Percentiles rank a stretch among this genome's conserved stretches.
Evolutionary conservation across 495 filamentous ascomycete genomes (phyloP).

Genomic region (Aspergillus bertholletiae): DNA sequence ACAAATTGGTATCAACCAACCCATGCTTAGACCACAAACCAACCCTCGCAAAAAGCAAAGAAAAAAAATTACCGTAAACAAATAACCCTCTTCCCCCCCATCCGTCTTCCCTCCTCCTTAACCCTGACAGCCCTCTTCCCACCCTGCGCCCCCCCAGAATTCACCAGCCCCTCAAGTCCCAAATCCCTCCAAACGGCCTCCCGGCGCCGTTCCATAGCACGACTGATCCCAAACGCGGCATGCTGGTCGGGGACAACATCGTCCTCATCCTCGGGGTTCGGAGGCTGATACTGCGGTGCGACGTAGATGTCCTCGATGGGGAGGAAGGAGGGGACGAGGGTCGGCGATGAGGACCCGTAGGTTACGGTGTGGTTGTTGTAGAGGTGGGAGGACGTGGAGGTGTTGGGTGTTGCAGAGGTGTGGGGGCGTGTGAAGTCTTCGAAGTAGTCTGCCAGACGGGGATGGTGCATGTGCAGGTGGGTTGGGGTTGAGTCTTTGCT

Average conservation of each 20-base stretch:
- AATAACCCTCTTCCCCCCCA: constrained; percentile 36
- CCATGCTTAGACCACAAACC: too few relatives aligned
- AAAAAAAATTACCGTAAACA: constrained; percentile 31
- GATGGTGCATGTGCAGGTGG: constrained; percentile 79
- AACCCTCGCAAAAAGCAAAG: too few relatives aligned
- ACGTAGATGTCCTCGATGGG: constrained; percentile 77
- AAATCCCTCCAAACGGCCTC: constrained; percentile 87
- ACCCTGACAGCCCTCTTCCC: constrained; percentile 31
- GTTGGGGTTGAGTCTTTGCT: constrained; percentile 88
- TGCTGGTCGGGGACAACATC: constrained; percentile 97
- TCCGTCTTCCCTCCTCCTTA: constrained; percentile 30
- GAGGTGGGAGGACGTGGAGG: constrained; percentile 13
- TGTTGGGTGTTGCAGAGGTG: constrained; percentile 21
- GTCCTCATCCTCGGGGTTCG: constrained; percentile 97
- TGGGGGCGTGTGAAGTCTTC: constrained; percentile 68
- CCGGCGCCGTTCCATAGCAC: constrained; percentile 61
- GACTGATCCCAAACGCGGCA: constrained; percentile 90
- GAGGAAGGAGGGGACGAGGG: constrained; percentile 43
- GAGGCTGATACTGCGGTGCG: constrained; percentile 80
- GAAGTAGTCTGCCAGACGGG: constrained; percentile 83
- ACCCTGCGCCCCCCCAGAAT: constrained; percentile 25
- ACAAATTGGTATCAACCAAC: constrained; percentile 4
- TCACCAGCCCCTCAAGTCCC: constrained; percentile 69
- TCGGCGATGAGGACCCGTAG: constrained; percentile 33
- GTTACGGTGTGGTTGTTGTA: constrained; percentile 21